Evolutionary conservation across 805 yeast species (phyloP).

Genomic region (Metschnikowia arizonensis): DNA sequence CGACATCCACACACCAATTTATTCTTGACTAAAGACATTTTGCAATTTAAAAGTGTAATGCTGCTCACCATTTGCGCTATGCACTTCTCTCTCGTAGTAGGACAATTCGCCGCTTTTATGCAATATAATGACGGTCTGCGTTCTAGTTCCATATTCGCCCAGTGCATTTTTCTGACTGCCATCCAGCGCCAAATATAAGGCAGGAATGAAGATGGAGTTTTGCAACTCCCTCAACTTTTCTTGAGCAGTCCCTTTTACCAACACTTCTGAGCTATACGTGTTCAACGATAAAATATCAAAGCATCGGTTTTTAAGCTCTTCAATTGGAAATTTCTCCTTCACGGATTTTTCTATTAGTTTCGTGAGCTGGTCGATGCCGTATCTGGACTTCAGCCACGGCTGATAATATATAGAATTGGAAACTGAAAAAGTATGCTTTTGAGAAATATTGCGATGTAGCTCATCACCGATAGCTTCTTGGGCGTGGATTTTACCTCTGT

Average conservation of each 20-base stretch:
- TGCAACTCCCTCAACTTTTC: slow-evolving; percentile 41
- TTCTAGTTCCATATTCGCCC: slow-evolving; percentile 75
- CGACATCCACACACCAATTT: slow-evolving; percentile 2
- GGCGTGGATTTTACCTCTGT: slow-evolving; percentile 32
- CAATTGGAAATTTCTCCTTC: slow-evolving; percentile 23
- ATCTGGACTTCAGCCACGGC: slow-evolving; percentile 71
- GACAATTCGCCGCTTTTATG: slow-evolving; percentile 48
- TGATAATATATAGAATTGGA: slow-evolving; percentile 63
- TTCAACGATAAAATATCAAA: slow-evolving; percentile 50
- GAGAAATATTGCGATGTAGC: slow-evolving; percentile 20
- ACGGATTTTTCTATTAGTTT: slow-evolving; percentile 20
- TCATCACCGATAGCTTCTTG: slow-evolving; percentile 7
- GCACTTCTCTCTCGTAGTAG: slow-evolving; percentile 61
- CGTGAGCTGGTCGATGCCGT: slow-evolving; percentile 40
- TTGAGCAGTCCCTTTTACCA: slow-evolving; percentile 11
- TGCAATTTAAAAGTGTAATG: slow-evolving; percentile 17
- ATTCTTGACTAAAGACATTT: not conserved
- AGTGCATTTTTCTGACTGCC: not conserved
- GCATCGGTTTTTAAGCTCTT: slow-evolving; percentile 45
- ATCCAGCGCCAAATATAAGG: slow-evolving; percentile 31
- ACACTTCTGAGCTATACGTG: slow-evolving; percentile 33
- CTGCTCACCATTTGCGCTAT: slow-evolving; percentile 21
- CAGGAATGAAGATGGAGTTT: slow-evolving; percentile 70
- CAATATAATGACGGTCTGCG: slow-evolving; percentile 73
- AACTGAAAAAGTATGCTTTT: slow-evolving; percentile 47